Base-by-base conservation (phyloP, 495 filamentous ascomycete species). In the Penicillium cosmopolitanum region DNA sequence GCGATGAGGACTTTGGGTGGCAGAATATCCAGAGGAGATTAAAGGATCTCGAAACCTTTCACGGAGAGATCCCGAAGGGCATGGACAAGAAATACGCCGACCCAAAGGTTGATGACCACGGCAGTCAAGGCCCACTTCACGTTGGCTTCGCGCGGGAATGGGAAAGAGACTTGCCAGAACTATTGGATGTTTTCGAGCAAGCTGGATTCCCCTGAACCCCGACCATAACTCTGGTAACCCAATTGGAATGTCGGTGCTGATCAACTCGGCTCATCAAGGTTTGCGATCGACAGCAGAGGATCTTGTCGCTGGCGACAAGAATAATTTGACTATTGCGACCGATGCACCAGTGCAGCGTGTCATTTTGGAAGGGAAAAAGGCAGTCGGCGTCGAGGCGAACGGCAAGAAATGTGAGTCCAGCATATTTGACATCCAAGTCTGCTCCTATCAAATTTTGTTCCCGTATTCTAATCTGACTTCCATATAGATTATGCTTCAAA, bases 161-260 rank as follows among this genome's bases (percentile, higher is more conserved):
- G 70, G 80, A 82, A 57, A 67, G 67, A n/a, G 78, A 80, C 50
- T 47, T 84, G 13, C 57, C 67, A 0, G 73, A 78, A 9, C 53
- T 72, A 7, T 73, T 80, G 57, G 59, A 73, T 48, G 66, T 67
- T 4, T 72, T 69, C 16, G 72, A 80, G 54, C 52, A 79, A 43
- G 66, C 69, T 18, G 83, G 84, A 62, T 57, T 68, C 75, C 66
- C 1, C 55, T 61, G 21, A 87, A 84, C 50, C 73, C 69, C 2
- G 84, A 87, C 62, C 73, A 80, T 19, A 85, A 85, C 50, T 78
- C 73, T 6, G 85, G 84, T 0, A 77, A 86, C 56, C 83, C 82
- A 0, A 73, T 86, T 40, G 85, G 85, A 13, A 74, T 85, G 60
- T 72, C 73, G 5, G 65, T 81, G 12, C 67, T 72, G 35, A 75